Evolutionary conservation across 2,329 filamentous ascomycete genomes (phyloP), one percentile per base, ranked within the genome.

Genomic region (Penicillium occitanis): DNA sequence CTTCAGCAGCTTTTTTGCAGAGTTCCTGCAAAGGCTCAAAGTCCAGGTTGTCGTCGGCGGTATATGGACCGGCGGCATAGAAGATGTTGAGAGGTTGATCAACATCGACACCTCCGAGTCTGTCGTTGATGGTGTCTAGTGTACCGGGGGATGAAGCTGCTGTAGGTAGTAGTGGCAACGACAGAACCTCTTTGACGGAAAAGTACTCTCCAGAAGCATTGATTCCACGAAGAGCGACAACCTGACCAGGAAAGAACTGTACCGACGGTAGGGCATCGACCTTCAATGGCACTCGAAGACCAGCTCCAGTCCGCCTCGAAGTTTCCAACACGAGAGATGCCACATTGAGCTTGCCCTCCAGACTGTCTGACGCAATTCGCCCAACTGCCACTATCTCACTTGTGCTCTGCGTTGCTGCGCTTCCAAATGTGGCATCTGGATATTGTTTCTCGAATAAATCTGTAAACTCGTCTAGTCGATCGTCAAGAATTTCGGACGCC

Each of bases 221-320:
- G 71, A 88, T 92, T 7, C 95, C 95, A 68, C 86, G 86, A 33
- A 98, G 79, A 6, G 94, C 95, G 35, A 97, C 92, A 62, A 98
- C 92, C 75, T 98, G 93, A 5, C 95, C 95, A 0, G 94, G 95
- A 75, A 98, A 98, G 81, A 98, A 92, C 74, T 92, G 90, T 79
- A 90, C 95, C 1, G 79, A 85, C 69, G 83, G 80, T 1, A 96
- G 77, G 2, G 85, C 85, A 67, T 90, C 86, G 66, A 97, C 82
- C 69, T 92, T 91, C 19, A 99, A 79, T 4, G 92, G 91, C 35
- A 97, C 87, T 66, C 95, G 87, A 66, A 91, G 82, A 4, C 93
- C 95, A 69, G 90, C 91, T 42, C 95, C 95, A 71, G 88, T 91
- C 35, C 91, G 85, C 70, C 94, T 85, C 28, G 93, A 96, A 22